A percentile compares a stretch with the other conserved stretches of the same genome.
Conservation (phyloP, 2,329 filamentous ascomycete species). For the Rachicladosporium sp. region DNA sequence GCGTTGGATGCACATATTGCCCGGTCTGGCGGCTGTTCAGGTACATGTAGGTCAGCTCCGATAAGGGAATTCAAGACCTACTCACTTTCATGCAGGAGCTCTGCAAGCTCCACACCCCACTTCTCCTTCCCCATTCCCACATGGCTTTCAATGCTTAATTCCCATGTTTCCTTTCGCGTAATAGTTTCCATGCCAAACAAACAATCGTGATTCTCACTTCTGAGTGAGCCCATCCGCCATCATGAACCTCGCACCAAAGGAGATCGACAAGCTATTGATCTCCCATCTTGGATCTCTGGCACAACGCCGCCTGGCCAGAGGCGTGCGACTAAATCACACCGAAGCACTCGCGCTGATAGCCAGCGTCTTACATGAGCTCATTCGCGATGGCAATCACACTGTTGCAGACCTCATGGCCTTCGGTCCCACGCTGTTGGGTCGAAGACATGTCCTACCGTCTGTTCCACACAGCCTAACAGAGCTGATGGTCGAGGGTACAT, state of each 20-base stretch:
- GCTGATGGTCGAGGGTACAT: constrained; percentile 90
- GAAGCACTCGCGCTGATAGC: constrained; percentile 79
- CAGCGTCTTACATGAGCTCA: constrained; percentile 85
- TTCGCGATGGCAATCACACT: constrained; percentile 87
- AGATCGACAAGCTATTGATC: constrained; percentile 90
- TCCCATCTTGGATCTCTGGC: constrained; percentile 79
- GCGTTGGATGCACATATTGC: too few species aligned
- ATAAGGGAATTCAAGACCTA: too few species aligned
- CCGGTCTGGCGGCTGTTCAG: too few species aligned
- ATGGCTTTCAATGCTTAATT: too few species aligned
- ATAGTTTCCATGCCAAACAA: too few species aligned
- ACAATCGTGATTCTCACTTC: too few species aligned
- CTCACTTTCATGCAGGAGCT: too few species aligned
- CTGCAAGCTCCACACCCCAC: too few species aligned
- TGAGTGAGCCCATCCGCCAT: constrained; percentile 2
- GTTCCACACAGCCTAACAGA: constrained; percentile 69
- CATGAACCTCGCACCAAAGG: constrained; percentile 27
- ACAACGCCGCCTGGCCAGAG: constrained; percentile 75
- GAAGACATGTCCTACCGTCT: constrained; percentile 77
- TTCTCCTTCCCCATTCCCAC: too few species aligned
- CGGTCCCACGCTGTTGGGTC: constrained; percentile 82
- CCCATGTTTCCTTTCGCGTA: too few species aligned
- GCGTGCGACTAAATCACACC: constrained; percentile 77
- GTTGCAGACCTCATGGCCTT: constrained; percentile 90
- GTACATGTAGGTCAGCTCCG: too few species aligned